These are phyloP conservation scores for Clavariopsis aquatica DNA, from an alignment of 495 filamentous ascomycete genomes.

Conservation along the genomic window DNA sequence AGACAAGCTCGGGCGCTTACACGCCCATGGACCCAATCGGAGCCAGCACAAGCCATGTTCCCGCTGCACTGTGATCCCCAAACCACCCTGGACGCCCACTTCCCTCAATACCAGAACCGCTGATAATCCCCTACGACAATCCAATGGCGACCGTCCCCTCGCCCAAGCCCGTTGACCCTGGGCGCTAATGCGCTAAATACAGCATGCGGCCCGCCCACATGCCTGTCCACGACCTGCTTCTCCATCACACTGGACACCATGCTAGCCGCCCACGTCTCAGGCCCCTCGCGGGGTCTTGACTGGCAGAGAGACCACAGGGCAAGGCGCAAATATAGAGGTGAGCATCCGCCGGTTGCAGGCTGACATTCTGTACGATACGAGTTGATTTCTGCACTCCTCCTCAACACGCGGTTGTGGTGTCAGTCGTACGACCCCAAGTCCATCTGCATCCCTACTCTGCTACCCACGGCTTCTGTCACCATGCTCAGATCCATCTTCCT, in stretches of 20 bases:
- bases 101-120: conserved; percentile 34
- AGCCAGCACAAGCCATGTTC: background rate
- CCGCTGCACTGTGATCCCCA: conserved; percentile 20
- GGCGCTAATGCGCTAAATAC: conserved; percentile 15
- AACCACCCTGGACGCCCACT: background rate
- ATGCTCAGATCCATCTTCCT: conserved; percentile 13
- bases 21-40: conserved; percentile 12
- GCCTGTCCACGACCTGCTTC: conserved; percentile 11
- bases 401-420: conserved; percentile 16
- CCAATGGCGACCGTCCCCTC: conserved; percentile 16
- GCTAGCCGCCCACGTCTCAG: conserved; percentile 30
- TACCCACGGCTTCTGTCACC: background rate
- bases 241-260: conserved; percentile 21
- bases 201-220: conserved; percentile 12
- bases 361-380: conserved; percentile 16
- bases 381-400: conserved; percentile 26
- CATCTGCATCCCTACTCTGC: conserved; percentile 20
- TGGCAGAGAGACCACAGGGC: background rate
- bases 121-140: conserved; percentile 4
- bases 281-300: conserved; percentile 25
- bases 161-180: conserved; percentile 10
- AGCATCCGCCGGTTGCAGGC: conserved; percentile 18
- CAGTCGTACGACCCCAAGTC: conserved; percentile 23
- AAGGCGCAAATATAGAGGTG: conserved; percentile 37
- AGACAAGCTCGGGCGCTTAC: conserved; percentile 21